Conservation (phyloP, 495 filamentous ascomycete species). For the Cetradonia linearis region DNA sequence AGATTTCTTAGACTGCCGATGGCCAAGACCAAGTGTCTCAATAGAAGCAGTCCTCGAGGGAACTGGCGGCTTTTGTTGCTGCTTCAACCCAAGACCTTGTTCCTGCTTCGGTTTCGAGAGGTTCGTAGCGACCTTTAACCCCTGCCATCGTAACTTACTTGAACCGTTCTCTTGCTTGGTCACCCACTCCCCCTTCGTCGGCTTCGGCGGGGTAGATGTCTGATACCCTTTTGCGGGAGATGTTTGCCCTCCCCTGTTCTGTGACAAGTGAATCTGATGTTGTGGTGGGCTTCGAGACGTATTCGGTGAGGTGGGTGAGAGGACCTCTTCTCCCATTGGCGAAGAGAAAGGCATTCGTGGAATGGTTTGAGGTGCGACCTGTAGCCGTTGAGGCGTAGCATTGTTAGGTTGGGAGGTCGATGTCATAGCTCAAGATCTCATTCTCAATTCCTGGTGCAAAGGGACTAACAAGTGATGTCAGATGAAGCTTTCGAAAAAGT, state of each 20-base stretch:
- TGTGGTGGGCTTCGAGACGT: constrained; percentile 18
- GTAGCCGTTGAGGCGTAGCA: constrained; percentile 22
- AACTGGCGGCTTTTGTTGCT: constrained; percentile 22
- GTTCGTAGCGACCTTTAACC: constrained; percentile 56
- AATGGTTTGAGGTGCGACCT: constrained; percentile 8
- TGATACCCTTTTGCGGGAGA: not conserved
- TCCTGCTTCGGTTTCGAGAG: constrained; percentile 27
- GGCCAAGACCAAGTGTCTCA: constrained; percentile 11
- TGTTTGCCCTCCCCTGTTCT: constrained; percentile 1
- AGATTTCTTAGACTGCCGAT: constrained; percentile 15
- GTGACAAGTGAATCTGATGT: constrained; percentile 6
- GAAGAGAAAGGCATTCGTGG: constrained; percentile 25
- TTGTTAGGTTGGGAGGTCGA: constrained; percentile 14
- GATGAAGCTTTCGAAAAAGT: not conserved
- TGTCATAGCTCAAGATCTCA: constrained; percentile 12
- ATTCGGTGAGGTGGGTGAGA: constrained; percentile 24
- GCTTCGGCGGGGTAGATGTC: constrained; percentile 30
- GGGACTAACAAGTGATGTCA: not conserved
- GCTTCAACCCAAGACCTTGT: constrained; percentile 21
- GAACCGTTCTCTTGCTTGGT: constrained; percentile 37
- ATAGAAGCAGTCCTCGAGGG: constrained; percentile 19
- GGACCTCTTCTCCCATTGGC: constrained; percentile 24
- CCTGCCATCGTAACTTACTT: constrained; percentile 46
- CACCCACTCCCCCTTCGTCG: constrained; percentile 37
- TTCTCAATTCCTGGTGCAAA: not conserved